Evolutionary conservation across 164 flowering plant species (phyloP).

Genomic region (Sedum album): DNA sequence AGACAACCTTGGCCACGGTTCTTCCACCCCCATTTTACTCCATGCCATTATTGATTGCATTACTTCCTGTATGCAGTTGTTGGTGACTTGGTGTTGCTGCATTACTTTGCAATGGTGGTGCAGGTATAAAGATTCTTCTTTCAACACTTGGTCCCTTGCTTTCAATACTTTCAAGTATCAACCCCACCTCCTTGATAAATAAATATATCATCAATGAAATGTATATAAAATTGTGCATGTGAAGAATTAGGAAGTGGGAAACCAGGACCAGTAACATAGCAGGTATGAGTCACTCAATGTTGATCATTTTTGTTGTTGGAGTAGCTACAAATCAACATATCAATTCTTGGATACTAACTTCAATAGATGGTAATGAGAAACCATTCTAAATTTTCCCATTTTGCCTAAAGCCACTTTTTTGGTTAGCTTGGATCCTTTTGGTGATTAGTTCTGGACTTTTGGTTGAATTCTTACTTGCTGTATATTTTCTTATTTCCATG

Average conservation of each 20-base stretch:
- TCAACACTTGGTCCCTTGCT: constrained; percentile 4
- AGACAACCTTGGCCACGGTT: neutral
- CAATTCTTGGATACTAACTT: neutral
- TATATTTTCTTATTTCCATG: neutral
- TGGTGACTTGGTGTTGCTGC: no score
- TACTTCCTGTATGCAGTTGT: neutral
- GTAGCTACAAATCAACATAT: neutral
- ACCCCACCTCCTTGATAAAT: neutral
- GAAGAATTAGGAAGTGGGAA: no score
- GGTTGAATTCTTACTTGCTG: neutral
- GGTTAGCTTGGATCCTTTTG: no score
- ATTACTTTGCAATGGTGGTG: no score
- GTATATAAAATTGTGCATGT: neutral
- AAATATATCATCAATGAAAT: neutral
- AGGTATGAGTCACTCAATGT: no score
- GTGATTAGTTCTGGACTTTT: neutral
- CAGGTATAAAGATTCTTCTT: neutral
- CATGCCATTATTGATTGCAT: neutral
- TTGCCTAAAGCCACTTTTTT: neutral
- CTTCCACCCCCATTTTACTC: neutral
- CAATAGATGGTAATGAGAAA: neutral
- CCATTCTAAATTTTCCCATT: neutral
- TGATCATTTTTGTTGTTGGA: constrained; percentile 2
- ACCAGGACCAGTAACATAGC: no score
- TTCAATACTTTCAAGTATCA: neutral